Percentiles rank a stretch among this genome's conserved stretches.
These are phyloP conservation scores for Lachnellula cervina DNA, from an alignment of 2,329 filamentous ascomycete species.

Conservation along the genomic window DNA sequence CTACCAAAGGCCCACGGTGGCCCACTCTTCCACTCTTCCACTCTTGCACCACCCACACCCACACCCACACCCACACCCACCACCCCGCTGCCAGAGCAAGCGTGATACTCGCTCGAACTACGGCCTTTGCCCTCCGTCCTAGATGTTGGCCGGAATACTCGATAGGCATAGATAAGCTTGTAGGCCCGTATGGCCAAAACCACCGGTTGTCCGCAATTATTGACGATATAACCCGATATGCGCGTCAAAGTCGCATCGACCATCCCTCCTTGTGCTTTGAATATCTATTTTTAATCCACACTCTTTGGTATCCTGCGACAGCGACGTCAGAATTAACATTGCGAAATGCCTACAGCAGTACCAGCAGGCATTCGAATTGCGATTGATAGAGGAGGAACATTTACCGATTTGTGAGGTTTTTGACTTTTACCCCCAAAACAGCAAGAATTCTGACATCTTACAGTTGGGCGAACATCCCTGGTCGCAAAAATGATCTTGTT, in stretches of 20 bases:
- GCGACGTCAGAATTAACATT: background rate
- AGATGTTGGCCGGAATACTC: no score
- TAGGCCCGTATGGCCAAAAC: no score
- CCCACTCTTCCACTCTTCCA: background rate
- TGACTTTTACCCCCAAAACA: background rate
- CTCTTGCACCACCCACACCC: background rate
- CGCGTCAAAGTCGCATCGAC: no score
- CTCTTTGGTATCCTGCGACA: no score
- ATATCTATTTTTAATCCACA: no score
- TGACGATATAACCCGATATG: no score
- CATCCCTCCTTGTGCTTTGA: no score
- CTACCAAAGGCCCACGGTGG: background rate
- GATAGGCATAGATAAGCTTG: no score
- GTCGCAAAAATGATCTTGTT: slow-evolving; percentile 55
- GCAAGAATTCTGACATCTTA: background rate
- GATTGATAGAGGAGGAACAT: slow-evolving; percentile 56
- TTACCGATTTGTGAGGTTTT: slow-evolving; percentile 48
- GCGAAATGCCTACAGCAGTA: background rate
- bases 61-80: background rate
- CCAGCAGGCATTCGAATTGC: slow-evolving; percentile 9
- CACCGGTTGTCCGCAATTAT: no score
- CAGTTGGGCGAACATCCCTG: slow-evolving; percentile 40
- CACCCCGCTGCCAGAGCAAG: background rate
- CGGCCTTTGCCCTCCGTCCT: no score
- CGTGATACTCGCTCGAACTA: background rate